Base-by-base conservation (phyloP, 2,329 filamentous ascomycete genomes). In the Sporothrix dimorphospora region DNA sequence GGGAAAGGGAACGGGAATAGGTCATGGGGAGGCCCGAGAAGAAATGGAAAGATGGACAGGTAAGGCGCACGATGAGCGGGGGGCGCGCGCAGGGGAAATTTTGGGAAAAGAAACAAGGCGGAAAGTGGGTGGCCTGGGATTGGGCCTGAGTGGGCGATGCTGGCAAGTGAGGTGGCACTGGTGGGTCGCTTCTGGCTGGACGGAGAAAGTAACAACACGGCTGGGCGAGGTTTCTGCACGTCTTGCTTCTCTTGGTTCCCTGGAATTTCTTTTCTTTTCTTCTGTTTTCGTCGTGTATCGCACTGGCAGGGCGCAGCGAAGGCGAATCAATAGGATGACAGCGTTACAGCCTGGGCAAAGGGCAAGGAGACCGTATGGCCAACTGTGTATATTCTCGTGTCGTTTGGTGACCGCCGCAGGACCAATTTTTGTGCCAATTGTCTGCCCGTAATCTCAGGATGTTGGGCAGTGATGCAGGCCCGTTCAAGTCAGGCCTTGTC, bases 11-110 rank as follows among this genome's bases (percentile, higher is more conserved):
- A 27, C 6, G 24, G 49, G 45, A 45, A 16, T 49, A 11, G 34
- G 16, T 45, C 19, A 40, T 40, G 66, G 67, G 55, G 51, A 63
- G 38, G 30, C 24, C 75, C 75, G 76, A 73, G 71, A 74, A 76
- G 75, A 72, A 71, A 71, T 72, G 70, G 67, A 61, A 72, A 65
- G 47, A 69, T 24, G 30, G 38, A 40, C 38, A 38, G 34, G 59
- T 12, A 47, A 61, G 61, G 51, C 49, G 38, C 57, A 47, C 49
- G 57, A 53, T 49, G 42, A 30, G 59, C 59, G 51, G 51, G 53
- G 72, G 63, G 68, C 27, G 19, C 34, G 12, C 30, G 42, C n/a
- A 19, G 51, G n/a, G 7, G 40, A 68, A 63, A 65, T 47, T 30
- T 45, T 47, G 61, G 14, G 51, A 45, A 24, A 38, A 53, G 68